Conservation (phyloP, 805 yeast genomes). For the Candida nemodendra region DNA sequence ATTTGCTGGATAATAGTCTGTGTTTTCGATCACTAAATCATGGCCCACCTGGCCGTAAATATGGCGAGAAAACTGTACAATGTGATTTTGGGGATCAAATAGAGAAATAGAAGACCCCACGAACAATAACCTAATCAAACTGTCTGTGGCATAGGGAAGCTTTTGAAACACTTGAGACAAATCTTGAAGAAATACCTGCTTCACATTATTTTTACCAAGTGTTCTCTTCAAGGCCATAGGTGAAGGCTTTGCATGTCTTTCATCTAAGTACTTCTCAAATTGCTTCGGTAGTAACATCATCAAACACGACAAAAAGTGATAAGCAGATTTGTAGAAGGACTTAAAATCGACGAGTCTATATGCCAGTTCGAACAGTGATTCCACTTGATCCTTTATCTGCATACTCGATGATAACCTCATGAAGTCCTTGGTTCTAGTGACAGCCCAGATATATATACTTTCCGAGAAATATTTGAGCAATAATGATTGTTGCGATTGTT, state of each 20-base stretch:
- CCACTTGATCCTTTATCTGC: slow-evolving; percentile 27
- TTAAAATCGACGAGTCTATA: slow-evolving; percentile 30
- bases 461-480: slow-evolving; percentile 46
- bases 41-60: slow-evolving; percentile 24
- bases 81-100: slow-evolving; percentile 25
- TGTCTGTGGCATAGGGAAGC: slow-evolving; percentile 28
- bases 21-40: slow-evolving; percentile 31
- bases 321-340: slow-evolving; percentile 28
- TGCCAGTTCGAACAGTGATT: slow-evolving; percentile 37
- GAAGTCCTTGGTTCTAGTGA: slow-evolving; percentile 48
- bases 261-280: slow-evolving; percentile 27
- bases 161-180: slow-evolving; percentile 22
- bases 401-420: slow-evolving; percentile 22
- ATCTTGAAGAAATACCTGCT: slow-evolving; percentile 29
- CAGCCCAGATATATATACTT: slow-evolving; percentile 48
- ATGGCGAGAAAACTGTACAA: slow-evolving; percentile 29
- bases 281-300: slow-evolving; percentile 34
- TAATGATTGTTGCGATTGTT: slow-evolving; percentile 45
- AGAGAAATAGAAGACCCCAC: slow-evolving; percentile 33
- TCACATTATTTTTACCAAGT: slow-evolving; percentile 17
- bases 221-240: slow-evolving; percentile 25
- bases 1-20: slow-evolving; percentile 22
- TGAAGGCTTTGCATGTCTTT: slow-evolving; percentile 21
- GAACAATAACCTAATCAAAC: slow-evolving; percentile 32
- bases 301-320: slow-evolving; percentile 34